Percentiles rank a stretch among this genome's conserved stretches.
Conservation (phyloP, 495 filamentous ascomycete species). For the Darksidea phi region DNA sequence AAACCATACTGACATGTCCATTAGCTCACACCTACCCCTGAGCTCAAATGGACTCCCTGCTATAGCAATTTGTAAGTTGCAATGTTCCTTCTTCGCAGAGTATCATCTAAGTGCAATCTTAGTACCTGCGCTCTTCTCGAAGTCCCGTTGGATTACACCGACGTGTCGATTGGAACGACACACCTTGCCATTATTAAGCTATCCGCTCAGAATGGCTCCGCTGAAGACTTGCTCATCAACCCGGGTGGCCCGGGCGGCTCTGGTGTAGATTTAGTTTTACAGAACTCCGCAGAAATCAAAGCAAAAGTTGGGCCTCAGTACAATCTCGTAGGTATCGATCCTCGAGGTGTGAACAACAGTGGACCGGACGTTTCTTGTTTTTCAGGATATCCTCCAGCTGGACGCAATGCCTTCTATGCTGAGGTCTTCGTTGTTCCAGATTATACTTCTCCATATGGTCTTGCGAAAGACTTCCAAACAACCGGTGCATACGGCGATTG, state of each 20-base stretch:
- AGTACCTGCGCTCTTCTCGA: constrained; percentile 38
- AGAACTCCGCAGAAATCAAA: constrained; percentile 17
- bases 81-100: neutral
- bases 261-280: constrained; percentile 28
- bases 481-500: constrained; percentile 34
- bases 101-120: no score
- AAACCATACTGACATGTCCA: no score
- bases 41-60: no score
- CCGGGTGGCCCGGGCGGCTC: constrained; percentile 50
- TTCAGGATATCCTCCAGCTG: constrained; percentile 32
- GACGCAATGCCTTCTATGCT: constrained; percentile 32
- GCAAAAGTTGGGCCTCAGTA: constrained; percentile 37
- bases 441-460: constrained; percentile 34
- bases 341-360: constrained; percentile 42
- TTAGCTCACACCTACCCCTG: no score
- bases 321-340: constrained; percentile 57
- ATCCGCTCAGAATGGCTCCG: constrained; percentile 41
- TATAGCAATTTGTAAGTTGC: no score
- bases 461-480: constrained; percentile 39
- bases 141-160: constrained; percentile 46
- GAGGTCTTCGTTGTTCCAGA: constrained; percentile 35
- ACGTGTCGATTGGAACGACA: constrained; percentile 35
- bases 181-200: constrained; percentile 42
- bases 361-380: constrained; percentile 51
- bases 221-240: constrained; percentile 45